Conservation (phyloP, 2,329 filamentous ascomycete species). For the Colletotrichum phormii region DNA sequence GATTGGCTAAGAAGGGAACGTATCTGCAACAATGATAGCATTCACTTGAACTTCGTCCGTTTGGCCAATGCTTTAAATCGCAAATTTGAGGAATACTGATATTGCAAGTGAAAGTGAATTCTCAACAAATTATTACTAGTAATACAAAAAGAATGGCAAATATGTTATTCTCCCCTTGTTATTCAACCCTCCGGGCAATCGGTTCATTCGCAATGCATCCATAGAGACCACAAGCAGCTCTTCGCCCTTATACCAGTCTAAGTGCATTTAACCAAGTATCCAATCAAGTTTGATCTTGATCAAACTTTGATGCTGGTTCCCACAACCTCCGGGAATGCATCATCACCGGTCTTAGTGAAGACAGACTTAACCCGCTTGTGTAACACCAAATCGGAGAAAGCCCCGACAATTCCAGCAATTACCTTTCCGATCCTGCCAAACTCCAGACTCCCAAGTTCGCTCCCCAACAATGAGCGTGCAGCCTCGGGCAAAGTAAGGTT, state of each 20-base stretch:
- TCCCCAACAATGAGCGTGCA: constrained; percentile 9
- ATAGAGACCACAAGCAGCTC: background rate
- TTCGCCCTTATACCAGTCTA: background rate
- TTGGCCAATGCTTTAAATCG: background rate
- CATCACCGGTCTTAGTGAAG: constrained; percentile 2
- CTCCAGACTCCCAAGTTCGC: constrained; percentile 35
- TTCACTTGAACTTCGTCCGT: background rate
- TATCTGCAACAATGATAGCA: background rate
- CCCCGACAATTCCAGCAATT: constrained; percentile 8
- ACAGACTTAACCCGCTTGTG: background rate
- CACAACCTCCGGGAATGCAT: constrained; percentile 5
- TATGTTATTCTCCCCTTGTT: too few relatives aligned
- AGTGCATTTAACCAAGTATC: too few relatives aligned
- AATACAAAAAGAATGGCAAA: too few relatives aligned
- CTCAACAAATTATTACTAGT: too few relatives aligned
- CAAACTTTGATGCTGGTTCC: background rate
- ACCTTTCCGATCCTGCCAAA: constrained; percentile 8
- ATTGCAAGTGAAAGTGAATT: background rate
- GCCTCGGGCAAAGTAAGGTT: constrained; percentile 38
- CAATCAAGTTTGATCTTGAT: background rate
- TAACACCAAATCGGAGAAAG: constrained; percentile 14
- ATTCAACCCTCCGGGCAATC: too few relatives aligned
- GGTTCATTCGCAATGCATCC: too few relatives aligned
- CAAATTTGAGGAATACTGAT: rapidly evolving
- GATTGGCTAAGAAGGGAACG: background rate